Conservation (phyloP, 2,329 filamentous ascomycete genomes). For the Neopestalotiopsis sp. region DNA sequence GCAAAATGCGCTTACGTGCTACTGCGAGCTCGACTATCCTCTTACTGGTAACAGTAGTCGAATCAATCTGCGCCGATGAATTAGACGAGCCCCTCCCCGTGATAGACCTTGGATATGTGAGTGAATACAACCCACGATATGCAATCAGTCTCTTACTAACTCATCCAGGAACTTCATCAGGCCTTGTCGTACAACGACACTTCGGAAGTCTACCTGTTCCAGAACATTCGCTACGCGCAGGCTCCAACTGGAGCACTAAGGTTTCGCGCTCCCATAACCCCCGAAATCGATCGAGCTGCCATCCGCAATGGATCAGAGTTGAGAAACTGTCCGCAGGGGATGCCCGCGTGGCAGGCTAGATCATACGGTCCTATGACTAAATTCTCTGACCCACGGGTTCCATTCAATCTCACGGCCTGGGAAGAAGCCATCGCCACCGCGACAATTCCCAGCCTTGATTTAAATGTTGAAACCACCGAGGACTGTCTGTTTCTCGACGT, state of each 20-base stretch:
- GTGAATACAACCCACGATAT: neutral
- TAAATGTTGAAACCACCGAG: neutral
- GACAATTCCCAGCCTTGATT: neutral
- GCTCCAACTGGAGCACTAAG: slow-evolving; percentile 44
- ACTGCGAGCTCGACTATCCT: neutral
- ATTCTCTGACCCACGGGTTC: neutral
- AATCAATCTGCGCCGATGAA: neutral
- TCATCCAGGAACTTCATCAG: neutral
- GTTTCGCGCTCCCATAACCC: slow-evolving; percentile 22
- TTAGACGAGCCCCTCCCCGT: neutral
- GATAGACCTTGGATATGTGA: neutral
- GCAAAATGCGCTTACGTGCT: neutral
- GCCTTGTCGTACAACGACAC: neutral
- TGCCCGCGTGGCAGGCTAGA: neutral
- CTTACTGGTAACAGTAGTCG: neutral
- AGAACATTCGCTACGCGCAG: slow-evolving; percentile 49
- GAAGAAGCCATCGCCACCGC: neutral
- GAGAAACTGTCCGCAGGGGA: slow-evolving; percentile 3
- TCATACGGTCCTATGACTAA: neutral
- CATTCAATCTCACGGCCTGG: neutral
- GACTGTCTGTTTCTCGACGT: slow-evolving; percentile 21
- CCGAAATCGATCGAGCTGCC: neutral
- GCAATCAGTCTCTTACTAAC: neutral
- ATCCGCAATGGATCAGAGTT: neutral
- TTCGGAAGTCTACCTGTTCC: slow-evolving; percentile 31